Evolutionary conservation across 257 asterid genomes (phyloP).

Genomic region (Handroanthus guayacan): DNA sequence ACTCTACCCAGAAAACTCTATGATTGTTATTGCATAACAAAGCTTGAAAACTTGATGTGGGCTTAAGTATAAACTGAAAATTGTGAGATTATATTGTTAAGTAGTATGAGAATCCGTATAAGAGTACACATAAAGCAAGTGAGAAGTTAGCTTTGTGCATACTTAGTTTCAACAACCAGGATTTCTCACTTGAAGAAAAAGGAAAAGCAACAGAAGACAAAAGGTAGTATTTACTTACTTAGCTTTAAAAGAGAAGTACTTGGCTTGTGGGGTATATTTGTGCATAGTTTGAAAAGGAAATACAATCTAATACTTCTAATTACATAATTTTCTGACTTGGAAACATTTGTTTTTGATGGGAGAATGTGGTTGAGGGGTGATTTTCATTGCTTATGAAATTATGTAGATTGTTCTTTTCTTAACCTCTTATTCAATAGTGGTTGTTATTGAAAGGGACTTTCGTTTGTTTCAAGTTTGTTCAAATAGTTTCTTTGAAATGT

Average conservation of each 20-base stretch:
- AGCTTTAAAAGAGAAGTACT: constrained; percentile 48
- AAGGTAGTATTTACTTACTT: constrained; percentile 55
- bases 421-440: constrained; percentile 29
- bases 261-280: constrained; percentile 31
- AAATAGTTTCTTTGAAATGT: no score
- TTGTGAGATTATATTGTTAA: constrained; percentile 30
- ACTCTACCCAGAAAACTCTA: neutral
- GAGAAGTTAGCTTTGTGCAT: constrained; percentile 53
- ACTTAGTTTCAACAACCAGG: constrained; percentile 64
- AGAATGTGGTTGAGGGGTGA: constrained; percentile 54
- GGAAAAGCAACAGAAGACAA: constrained; percentile 47
- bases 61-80: constrained; percentile 10
- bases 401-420: constrained; percentile 24
- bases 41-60: neutral
- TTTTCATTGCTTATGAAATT: constrained; percentile 51
- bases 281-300: constrained; percentile 65
- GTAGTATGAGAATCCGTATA: constrained; percentile 56
- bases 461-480: constrained; percentile 5
- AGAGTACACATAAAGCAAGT: constrained; percentile 82
- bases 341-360: constrained; percentile 27
- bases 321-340: constrained; percentile 27
- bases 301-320: constrained; percentile 52
- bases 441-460: constrained; percentile 27
- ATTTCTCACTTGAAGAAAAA: constrained; percentile 75
- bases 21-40: neutral